Evolutionary conservation across 2,329 filamentous ascomycete species (phyloP).

Genomic region (Talaromyces piceae): DNA sequence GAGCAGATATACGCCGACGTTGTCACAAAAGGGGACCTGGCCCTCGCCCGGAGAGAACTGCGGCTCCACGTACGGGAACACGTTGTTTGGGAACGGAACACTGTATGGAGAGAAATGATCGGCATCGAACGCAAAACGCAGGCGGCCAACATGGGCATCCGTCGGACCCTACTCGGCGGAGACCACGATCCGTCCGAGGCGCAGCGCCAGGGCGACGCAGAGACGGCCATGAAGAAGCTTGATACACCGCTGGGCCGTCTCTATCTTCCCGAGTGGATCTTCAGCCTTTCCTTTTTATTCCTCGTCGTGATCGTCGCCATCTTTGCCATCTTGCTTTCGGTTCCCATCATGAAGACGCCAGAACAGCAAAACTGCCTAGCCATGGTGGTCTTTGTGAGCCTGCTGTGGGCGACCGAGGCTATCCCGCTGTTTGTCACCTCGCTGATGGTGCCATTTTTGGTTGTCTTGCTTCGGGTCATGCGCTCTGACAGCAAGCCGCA

Average conservation of each 20-base stretch:
- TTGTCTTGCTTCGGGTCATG: slow-evolving; percentile 78
- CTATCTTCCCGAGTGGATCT: slow-evolving; percentile 69
- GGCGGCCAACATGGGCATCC: slow-evolving; percentile 78
- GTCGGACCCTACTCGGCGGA: slow-evolving; percentile 69
- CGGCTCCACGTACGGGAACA: slow-evolving; percentile 89
- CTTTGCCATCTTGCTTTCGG: slow-evolving; percentile 65
- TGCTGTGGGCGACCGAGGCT: slow-evolving; percentile 95
- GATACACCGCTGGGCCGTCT: slow-evolving; percentile 73
- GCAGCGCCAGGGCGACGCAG: slow-evolving; percentile 77
- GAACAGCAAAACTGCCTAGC: slow-evolving; percentile 97
- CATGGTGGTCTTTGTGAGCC: slow-evolving; percentile 84
- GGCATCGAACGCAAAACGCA: slow-evolving; percentile 93
- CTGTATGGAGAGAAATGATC: slow-evolving; percentile 98
- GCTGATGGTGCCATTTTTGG: slow-evolving; percentile 85
- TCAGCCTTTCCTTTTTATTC: slow-evolving; percentile 72
- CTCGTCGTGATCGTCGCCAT: slow-evolving; percentile 62
- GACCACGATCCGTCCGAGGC: slow-evolving; percentile 61
- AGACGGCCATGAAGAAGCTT: slow-evolving; percentile 60
- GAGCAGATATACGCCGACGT: slow-evolving; percentile 75
- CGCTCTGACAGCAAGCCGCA: slow-evolving; percentile 66
- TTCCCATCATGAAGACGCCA: slow-evolving; percentile 75
- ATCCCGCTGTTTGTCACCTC: slow-evolving; percentile 97
- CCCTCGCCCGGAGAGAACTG: slow-evolving; percentile 72
- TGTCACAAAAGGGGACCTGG: slow-evolving; percentile 72
- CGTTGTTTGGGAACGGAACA: slow-evolving; percentile 98